Evolutionary conservation across 768 basidiomycete genomes (phyloP).

Genomic region (Cystobasidium ongulense): DNA sequence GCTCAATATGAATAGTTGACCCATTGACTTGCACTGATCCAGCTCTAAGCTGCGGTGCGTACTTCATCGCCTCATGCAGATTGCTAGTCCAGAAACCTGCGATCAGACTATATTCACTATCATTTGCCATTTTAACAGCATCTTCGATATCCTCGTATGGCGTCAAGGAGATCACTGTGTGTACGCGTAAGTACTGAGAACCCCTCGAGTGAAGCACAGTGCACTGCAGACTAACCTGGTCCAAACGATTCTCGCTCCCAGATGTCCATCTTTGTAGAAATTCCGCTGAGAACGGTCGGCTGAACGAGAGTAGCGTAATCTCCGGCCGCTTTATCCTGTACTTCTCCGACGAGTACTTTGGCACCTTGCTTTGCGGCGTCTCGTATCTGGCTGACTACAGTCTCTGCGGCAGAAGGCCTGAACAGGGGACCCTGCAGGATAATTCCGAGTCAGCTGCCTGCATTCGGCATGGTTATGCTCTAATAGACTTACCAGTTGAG

Average conservation of each 20-base stretch:
- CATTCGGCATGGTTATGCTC: background rate
- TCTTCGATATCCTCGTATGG: slow-evolving; percentile 53
- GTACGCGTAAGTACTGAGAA: background rate
- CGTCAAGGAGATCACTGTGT: slow-evolving; percentile 48
- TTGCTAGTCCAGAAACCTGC: slow-evolving; percentile 55
- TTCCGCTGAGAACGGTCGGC: slow-evolving; percentile 53
- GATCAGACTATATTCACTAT: slow-evolving; percentile 52
- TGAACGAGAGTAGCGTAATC: slow-evolving; percentile 47
- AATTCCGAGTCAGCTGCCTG: slow-evolving; percentile 40
- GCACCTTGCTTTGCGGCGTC: slow-evolving; percentile 52
- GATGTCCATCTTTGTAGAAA: slow-evolving; percentile 51
- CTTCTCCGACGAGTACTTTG: slow-evolving; percentile 50
- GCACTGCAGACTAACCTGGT: slow-evolving; percentile 43
- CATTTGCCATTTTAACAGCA: slow-evolving; percentile 55
- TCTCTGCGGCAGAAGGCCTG: slow-evolving; percentile 50
- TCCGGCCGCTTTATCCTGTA: slow-evolving; percentile 44
- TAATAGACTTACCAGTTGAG: background rate
- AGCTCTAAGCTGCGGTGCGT: slow-evolving; percentile 52
- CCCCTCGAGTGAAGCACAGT: background rate
- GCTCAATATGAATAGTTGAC: slow-evolving; percentile 51
- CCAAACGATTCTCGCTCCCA: slow-evolving; percentile 61
- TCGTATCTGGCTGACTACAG: slow-evolving; percentile 49
- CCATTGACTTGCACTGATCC: slow-evolving; percentile 57
- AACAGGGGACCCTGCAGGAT: slow-evolving; percentile 48
- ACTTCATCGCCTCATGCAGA: slow-evolving; percentile 48